A percentile compares a stretch with the other conserved stretches of the same genome.
Evolutionary conservation across 352 stramenopile species (phyloP).

Genomic region (Globisporangium echinulatum): DNA sequence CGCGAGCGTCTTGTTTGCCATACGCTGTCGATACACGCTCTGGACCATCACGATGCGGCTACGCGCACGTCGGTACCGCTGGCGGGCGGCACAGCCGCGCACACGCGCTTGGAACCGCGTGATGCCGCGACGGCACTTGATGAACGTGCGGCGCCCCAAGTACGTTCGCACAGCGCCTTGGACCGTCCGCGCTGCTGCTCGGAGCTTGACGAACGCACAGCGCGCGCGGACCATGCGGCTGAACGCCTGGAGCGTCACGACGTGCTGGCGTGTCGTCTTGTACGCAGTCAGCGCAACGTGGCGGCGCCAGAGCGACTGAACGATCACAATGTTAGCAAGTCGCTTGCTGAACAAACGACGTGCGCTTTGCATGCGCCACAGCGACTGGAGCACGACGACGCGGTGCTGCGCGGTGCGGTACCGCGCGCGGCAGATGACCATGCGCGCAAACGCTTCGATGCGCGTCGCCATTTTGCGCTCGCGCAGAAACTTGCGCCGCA

Average conservation of each 20-base stretch:
- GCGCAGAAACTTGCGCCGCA: constrained; percentile 68
- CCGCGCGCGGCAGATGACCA: constrained; percentile 68
- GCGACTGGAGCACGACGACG: constrained; percentile 72
- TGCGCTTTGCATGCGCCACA: constrained; percentile 77
- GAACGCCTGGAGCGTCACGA: constrained; percentile 64
- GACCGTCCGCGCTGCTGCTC: constrained; percentile 45
- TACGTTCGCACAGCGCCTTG: constrained; percentile 69
- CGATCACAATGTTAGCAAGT: constrained; percentile 35
- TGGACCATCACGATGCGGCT: constrained; percentile 67
- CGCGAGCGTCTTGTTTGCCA: constrained; percentile 34
- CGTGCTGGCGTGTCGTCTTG: constrained; percentile 43
- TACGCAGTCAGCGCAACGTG: constrained; percentile 53
- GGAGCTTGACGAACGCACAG: constrained; percentile 44
- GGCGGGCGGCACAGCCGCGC: constrained; percentile 53
- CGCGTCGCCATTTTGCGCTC: constrained; percentile 87
- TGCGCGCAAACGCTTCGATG: constrained; percentile 76
- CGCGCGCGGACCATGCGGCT: constrained; percentile 57
- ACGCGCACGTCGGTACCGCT: constrained; percentile 43
- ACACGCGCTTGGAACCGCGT: constrained; percentile 63
- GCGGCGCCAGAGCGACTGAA: constrained; percentile 80
- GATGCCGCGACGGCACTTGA: constrained; percentile 51
- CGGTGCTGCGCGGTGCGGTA: constrained; percentile 56
- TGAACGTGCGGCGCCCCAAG: constrained; percentile 56
- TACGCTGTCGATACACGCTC: constrained; percentile 63
- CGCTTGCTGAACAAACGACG: constrained; percentile 38